Percentiles rank a stretch among this genome's conserved stretches.
phyloP scores from a whole-genome alignment of 2,329 filamentous ascomycete species.

The Graphiopsis chlorocephala region DNA sequence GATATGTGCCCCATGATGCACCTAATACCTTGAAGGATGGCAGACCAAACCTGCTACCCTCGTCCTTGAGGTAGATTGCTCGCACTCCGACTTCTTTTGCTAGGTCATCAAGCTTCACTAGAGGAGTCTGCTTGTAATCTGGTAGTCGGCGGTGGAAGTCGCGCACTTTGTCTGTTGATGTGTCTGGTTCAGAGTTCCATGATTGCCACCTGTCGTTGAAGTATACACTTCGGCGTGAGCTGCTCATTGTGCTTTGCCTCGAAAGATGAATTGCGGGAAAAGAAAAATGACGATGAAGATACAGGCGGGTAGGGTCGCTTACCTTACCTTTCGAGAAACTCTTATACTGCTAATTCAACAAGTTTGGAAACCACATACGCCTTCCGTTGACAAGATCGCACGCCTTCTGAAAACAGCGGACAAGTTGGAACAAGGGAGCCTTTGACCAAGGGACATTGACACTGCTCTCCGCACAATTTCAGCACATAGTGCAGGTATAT shows the following conservation, averaged over 20 bases:
- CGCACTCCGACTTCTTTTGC: constrained; percentile 56
- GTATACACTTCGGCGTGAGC: background rate
- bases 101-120: constrained; percentile 52
- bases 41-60: constrained; percentile 63
- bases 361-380: background rate
- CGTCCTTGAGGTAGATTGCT: constrained; percentile 65
- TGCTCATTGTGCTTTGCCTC: background rate
- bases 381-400: background rate
- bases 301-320: background rate
- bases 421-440: too few relatives aligned
- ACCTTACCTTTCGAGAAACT: background rate
- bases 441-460: too few relatives aligned
- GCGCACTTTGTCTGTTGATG: background rate
- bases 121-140: constrained; percentile 53
- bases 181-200: background rate
- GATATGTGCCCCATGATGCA: constrained; percentile 67
- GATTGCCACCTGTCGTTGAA: constrained; percentile 6
- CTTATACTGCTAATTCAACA: background rate
- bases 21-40: constrained; percentile 76
- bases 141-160: constrained; percentile 58
- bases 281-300: background rate
- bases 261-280: background rate
- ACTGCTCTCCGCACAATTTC: background rate
- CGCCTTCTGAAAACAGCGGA: background rate
- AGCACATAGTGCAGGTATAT: background rate